These are phyloP conservation scores for Plenodomus biglobosus DNA, from an alignment of 2,329 filamentous ascomycete genomes.

Conservation along the genomic window DNA sequence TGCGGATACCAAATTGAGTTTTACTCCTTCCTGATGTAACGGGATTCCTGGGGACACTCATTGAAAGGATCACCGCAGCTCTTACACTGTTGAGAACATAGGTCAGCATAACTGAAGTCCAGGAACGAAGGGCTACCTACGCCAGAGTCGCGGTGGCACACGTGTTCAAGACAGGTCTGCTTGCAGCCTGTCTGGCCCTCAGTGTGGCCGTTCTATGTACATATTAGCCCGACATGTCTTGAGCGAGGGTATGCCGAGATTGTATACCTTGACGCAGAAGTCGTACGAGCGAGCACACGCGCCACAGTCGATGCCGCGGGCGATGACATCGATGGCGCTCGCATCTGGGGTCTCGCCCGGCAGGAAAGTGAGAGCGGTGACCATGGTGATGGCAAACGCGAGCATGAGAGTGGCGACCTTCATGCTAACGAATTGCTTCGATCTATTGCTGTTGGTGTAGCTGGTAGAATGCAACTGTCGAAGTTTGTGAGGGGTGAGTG, in stretches of 20 bases:
- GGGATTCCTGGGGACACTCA: conserved; percentile 7
- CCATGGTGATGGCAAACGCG: neutral
- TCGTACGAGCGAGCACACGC: conserved; percentile 6
- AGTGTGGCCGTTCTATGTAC: conserved; percentile 13
- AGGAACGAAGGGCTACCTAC: neutral
- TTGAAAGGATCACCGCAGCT: conserved; percentile 2
- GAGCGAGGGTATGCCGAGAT: too few relatives aligned
- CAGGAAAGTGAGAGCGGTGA: neutral
- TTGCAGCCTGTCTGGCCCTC: conserved; percentile 10
- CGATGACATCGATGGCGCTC: neutral
- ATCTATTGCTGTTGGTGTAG: neutral
- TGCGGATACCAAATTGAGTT: too few relatives aligned
- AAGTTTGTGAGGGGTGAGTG: neutral
- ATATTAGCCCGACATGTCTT: neutral
- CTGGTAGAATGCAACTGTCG: neutral
- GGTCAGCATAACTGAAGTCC: neutral
- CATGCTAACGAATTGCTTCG: neutral
- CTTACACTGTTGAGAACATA: neutral
- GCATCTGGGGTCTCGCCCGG: neutral
- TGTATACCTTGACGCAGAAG: conserved; percentile 14
- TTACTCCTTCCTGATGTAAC: neutral
- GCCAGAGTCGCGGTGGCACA: conserved; percentile 11
- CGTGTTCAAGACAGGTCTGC: conserved; percentile 18
- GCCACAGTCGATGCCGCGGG: conserved; percentile 8
- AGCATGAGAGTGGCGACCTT: neutral